Base-by-base conservation (phyloP, 2,329 filamentous ascomycete species). In the Ophiostoma ips region DNA sequence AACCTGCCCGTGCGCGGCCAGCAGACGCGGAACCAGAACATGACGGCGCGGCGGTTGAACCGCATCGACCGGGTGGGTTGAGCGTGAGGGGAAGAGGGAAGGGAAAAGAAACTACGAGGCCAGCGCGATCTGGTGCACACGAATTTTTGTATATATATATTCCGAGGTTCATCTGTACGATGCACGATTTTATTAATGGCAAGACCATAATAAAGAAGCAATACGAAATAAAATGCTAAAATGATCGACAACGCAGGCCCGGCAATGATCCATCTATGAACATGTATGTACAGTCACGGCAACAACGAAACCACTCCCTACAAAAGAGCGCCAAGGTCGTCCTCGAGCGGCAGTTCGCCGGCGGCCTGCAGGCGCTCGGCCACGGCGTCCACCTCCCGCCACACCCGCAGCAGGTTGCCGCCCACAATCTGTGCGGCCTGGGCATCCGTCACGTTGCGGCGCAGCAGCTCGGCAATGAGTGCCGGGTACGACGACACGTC, bases 1-100 rank as follows among this genome's bases (percentile, higher is more conserved):
- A 79, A 83, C 53, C 68, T 96, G 69, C 92, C 92, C 4, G 90
- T 92, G 49, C 77, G 92, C 58, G 92, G 92, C 58, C 92, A 98
- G 69, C 79, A 76, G 59, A 96, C 92, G 53, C 82, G 86, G 63
- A 86, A 72, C 63, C 90, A 84, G 66, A 81, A 73, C 56, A 62
- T 68, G 55, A 81, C 71, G 24, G 71, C 79, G 44, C 75, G 70
- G 64, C 81, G 74, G 62, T 66, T 84, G 62, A 84, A 84, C 64
- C 68, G 62, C 55, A 60, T 81, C 38, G 70, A 79, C 55, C 69
- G 75, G 52, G 58, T 56, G 49, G 66, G 66, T 49, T 71, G 58
- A 62, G 8, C 12, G 10, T 8, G 9, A 12, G 35, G 44, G 16
- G 19, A 19, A 9, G 31, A 33, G 24, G 15, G 11, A 10, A 19